Conservation (phyloP, 2,329 filamentous ascomycete genomes). For the Diaporthe citriasiana region DNA sequence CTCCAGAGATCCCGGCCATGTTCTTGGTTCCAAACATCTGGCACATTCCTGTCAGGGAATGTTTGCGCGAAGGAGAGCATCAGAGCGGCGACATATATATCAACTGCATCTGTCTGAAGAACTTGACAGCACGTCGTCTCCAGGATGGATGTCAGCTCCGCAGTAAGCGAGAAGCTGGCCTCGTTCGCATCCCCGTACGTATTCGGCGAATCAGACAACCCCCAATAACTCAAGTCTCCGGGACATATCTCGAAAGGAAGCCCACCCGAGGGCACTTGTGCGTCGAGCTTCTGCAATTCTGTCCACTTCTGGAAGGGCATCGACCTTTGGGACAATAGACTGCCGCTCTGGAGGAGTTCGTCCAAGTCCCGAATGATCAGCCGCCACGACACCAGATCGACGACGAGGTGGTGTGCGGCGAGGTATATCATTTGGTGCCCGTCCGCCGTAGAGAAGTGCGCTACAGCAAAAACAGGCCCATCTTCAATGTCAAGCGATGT, state of each 20-base stretch:
- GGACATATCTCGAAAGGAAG: constrained; percentile 58
- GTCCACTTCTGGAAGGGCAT: constrained; percentile 66
- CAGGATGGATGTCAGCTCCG: constrained; percentile 59
- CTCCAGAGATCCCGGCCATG: constrained; percentile 62
- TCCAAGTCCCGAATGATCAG: constrained; percentile 65
- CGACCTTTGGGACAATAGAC: constrained; percentile 58
- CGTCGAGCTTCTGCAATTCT: constrained; percentile 56
- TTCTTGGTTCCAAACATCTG: constrained; percentile 69
- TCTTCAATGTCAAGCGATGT: constrained; percentile 61
- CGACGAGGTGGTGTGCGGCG: constrained; percentile 65
- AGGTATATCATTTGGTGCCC: constrained; percentile 64
- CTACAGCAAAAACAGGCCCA: constrained; percentile 65
- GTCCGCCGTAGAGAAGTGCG: constrained; percentile 62
- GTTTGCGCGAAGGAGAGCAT: constrained; percentile 68
- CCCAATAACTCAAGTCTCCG: constrained; percentile 64
- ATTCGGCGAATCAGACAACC: constrained; percentile 58
- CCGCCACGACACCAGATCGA: constrained; percentile 66
- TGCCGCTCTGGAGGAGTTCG: constrained; percentile 61
- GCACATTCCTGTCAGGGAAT: constrained; percentile 65
- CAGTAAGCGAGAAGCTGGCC: constrained; percentile 58
- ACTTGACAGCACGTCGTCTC: constrained; percentile 59
- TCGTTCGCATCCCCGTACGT: constrained; percentile 60
- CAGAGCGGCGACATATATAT: constrained; percentile 68
- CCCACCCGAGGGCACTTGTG: constrained; percentile 39
- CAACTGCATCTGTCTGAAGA: constrained; percentile 65